phyloP scores from a whole-genome alignment of 805 yeast species.

The Barnettozyma siamensis region DNA sequence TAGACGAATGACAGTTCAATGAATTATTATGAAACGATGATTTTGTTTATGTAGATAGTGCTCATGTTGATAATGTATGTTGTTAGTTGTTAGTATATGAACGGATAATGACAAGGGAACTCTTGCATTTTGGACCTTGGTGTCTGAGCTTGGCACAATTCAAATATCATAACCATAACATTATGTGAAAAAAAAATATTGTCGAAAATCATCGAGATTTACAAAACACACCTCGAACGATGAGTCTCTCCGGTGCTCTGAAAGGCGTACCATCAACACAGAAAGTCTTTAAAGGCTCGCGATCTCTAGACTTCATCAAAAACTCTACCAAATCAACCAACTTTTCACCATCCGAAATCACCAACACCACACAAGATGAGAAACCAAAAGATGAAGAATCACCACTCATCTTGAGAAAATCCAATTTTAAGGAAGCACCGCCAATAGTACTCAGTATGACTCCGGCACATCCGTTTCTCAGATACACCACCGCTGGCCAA shows the following conservation, averaged over 20 bases:
- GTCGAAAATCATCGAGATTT: neutral
- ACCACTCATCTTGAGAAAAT: neutral
- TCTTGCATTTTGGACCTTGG: too few species aligned
- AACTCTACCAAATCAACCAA: constrained; percentile 5
- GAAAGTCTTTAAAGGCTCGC: constrained; percentile 10
- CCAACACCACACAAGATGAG: neutral
- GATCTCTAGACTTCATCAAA: constrained; percentile 10
- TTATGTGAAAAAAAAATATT: too few species aligned
- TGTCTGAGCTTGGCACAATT: too few species aligned
- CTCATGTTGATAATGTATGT: too few species aligned
- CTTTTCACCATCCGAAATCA: neutral
- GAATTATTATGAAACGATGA: too few species aligned
- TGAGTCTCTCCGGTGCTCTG: neutral
- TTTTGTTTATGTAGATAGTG: too few species aligned
- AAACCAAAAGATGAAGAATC: too few species aligned
- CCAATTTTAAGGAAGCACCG: neutral
- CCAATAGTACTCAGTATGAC: neutral
- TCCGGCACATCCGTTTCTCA: constrained; percentile 4
- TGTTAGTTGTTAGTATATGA: too few species aligned
- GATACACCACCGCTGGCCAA: neutral
- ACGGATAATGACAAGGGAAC: too few species aligned
- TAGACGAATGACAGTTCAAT: too few species aligned
- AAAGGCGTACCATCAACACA: constrained; percentile 1
- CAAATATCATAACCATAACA: too few species aligned
- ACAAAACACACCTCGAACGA: neutral